Evolutionary conservation across 306 rosid genomes (phyloP).

Genomic region (Begonia fuchsioides): DNA sequence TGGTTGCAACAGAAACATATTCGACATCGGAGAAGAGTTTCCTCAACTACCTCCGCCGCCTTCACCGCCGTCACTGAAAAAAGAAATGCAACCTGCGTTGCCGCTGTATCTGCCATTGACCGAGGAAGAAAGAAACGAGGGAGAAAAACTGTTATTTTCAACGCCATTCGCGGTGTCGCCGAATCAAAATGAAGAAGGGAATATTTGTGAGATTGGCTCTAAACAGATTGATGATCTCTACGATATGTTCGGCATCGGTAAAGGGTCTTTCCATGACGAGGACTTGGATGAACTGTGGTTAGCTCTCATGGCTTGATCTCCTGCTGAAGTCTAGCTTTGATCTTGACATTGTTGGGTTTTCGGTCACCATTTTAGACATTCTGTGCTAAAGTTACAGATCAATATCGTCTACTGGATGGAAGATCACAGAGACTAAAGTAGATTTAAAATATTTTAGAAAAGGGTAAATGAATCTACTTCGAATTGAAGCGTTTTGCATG

Average conservation of each 20-base stretch:
- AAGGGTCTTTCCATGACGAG: constrained; percentile 10
- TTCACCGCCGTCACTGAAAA: not conserved
- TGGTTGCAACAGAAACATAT: not conserved
- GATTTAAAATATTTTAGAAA: too few species aligned
- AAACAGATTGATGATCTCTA: not conserved
- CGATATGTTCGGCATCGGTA: constrained; percentile 1
- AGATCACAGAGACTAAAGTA: too few species aligned
- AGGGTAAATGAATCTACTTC: too few species aligned
- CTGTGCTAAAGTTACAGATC: not conserved
- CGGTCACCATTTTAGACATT: too few species aligned
- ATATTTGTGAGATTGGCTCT: constrained; percentile 4
- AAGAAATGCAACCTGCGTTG: not conserved
- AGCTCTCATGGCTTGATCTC: not conserved
- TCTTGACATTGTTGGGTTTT: too few species aligned
- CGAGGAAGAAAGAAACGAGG: not conserved
- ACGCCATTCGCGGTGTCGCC: constrained; percentile 1
- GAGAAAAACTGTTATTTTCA: not conserved
- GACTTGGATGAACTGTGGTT: constrained; percentile 8
- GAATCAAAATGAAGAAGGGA: not conserved
- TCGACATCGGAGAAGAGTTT: not conserved
- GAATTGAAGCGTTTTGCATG: too few species aligned
- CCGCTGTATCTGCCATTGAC: not conserved
- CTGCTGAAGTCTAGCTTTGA: too few species aligned
- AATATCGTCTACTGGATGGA: not conserved
- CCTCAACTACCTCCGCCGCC: not conserved